Conservation (phyloP, 2,329 filamentous ascomycete genomes). For the Lecanicillium sp. region DNA sequence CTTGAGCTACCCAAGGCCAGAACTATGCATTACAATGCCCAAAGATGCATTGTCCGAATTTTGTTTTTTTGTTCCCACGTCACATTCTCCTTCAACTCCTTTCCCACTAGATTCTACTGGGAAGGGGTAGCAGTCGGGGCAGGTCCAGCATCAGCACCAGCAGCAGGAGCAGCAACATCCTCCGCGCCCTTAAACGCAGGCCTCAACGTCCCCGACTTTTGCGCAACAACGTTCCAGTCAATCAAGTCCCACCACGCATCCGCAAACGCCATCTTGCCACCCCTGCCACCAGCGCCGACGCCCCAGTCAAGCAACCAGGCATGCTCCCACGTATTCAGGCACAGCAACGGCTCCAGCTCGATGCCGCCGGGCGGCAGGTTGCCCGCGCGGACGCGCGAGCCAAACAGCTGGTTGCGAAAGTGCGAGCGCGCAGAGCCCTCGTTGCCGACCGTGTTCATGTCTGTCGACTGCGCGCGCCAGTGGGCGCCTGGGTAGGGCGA, state of each 20-base stretch:
- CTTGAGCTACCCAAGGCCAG: not conserved
- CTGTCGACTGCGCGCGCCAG: conserved; percentile 60
- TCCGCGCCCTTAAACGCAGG: conserved; percentile 23
- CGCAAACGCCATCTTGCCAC: conserved; percentile 68
- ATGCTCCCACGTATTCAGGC: conserved; percentile 95
- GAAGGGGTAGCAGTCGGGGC: too few relatives aligned
- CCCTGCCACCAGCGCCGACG: conserved; percentile 44
- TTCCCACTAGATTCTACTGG: not conserved
- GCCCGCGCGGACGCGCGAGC: conserved; percentile 18
- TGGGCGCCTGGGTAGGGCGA: conserved; percentile 81
- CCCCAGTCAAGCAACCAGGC: conserved; percentile 80
- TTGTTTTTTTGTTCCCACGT: not conserved
- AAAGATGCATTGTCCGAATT: not conserved
- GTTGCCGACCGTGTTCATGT: conserved; percentile 58
- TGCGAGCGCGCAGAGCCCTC: conserved; percentile 27
- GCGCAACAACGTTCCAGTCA: conserved; percentile 70
- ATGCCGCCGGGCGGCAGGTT: conserved; percentile 55
- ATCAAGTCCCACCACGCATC: conserved; percentile 81
- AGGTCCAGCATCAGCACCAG: conserved; percentile 6
- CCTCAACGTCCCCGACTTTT: conserved; percentile 23
- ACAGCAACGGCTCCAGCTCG: conserved; percentile 69
- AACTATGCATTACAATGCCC: not conserved
- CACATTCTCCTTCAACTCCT: not conserved
- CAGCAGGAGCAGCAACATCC: not conserved
- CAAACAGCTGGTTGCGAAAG: conserved; percentile 28